Evolutionary conservation across 352 stramenopile genomes (phyloP).

Genomic region (Pythium graminicola): DNA sequence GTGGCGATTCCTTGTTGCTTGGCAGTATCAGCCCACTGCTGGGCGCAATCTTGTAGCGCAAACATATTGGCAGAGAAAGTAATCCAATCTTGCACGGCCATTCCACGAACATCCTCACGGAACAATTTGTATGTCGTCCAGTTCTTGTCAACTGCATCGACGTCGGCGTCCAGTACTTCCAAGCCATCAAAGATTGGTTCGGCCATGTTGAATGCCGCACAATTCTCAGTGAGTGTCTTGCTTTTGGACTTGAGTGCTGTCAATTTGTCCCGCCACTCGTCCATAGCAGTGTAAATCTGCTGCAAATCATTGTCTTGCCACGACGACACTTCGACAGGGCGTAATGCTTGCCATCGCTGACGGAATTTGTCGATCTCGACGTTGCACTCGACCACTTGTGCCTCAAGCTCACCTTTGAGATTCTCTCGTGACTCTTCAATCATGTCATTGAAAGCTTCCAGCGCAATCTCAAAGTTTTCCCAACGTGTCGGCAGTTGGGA

Average conservation of each 20-base stretch:
- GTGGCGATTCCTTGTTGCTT: conserved; percentile 40
- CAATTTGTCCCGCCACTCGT: conserved; percentile 84
- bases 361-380: conserved; percentile 87
- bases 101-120: conserved; percentile 53
- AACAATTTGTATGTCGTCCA: conserved; percentile 90
- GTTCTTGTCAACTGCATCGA: conserved; percentile 54
- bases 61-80: conserved; percentile 92
- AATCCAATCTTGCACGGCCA: conserved; percentile 90
- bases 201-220: conserved; percentile 81
- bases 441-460: conserved; percentile 95
- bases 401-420: conserved; percentile 86
- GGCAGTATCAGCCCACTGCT: conserved; percentile 85
- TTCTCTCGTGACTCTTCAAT: conserved; percentile 91
- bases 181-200: conserved; percentile 82
- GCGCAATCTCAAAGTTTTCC: conserved; percentile 92
- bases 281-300: conserved; percentile 79
- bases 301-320: conserved; percentile 70
- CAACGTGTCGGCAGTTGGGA: conserved; percentile 77
- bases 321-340: conserved; percentile 69
- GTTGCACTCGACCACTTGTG: conserved; percentile 85
- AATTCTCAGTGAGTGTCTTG: conserved; percentile 70
- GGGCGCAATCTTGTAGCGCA: conserved; percentile 86
- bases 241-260: conserved; percentile 52
- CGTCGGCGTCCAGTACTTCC: conserved; percentile 61
- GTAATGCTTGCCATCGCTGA: conserved; percentile 83